These are phyloP conservation scores for Arthroderma sp. DNA, from an alignment of 2,329 filamentous ascomycete species.

Conservation along the genomic window DNA sequence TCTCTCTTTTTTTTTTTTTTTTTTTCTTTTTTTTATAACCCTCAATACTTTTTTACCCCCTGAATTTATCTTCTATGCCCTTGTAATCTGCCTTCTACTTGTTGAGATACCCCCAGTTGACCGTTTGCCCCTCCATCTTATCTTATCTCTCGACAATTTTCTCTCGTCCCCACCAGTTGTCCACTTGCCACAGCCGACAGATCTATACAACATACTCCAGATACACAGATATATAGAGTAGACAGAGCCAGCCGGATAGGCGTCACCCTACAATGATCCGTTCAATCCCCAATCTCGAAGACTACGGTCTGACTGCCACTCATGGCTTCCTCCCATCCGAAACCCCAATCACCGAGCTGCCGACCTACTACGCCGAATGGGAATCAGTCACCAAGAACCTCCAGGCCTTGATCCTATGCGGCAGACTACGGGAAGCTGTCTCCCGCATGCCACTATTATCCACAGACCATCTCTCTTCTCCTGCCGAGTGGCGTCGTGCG, in stretches of 20 bases:
- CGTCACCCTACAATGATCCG: constrained; percentile 26
- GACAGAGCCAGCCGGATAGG: background rate
- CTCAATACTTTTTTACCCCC: background rate
- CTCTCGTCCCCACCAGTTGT: too few species aligned
- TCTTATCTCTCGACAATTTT: background rate
- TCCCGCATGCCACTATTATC: constrained; percentile 72
- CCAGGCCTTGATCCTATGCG: constrained; percentile 73
- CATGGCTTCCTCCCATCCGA: constrained; percentile 82
- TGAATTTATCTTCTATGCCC: background rate
- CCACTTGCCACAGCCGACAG: too few species aligned
- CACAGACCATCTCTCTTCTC: constrained; percentile 65
- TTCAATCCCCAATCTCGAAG: constrained; percentile 42
- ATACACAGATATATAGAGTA: background rate
- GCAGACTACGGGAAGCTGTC: constrained; percentile 65
- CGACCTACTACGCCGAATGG: constrained; percentile 91
- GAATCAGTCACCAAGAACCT: constrained; percentile 75
- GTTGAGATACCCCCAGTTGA: too few species aligned
- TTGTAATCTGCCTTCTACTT: too few species aligned
- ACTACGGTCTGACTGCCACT: constrained; percentile 54
- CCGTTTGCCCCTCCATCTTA: background rate
- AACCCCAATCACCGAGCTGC: constrained; percentile 63
- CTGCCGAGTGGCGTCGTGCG: constrained; percentile 81
- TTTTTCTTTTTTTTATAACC: constrained; percentile 1
- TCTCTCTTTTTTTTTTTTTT: constrained; percentile 5
- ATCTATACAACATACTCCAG: too few species aligned